Percentiles rank a stretch among this genome's conserved stretches.
Evolutionary conservation across 208 protist genomes (phyloP).

Genomic region (Leishmania lainsoni): DNA sequence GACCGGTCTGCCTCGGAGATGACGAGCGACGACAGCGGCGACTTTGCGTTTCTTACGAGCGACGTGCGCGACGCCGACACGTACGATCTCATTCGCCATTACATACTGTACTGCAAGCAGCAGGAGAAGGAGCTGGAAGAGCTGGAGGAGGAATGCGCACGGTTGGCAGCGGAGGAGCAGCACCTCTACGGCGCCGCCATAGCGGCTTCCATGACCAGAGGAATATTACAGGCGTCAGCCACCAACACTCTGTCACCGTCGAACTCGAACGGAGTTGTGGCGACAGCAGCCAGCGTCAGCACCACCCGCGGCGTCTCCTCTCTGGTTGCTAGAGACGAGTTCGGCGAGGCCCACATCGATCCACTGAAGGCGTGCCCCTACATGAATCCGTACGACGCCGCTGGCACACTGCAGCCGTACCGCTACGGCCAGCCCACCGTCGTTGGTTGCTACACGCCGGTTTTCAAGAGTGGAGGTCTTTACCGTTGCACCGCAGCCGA

Average conservation of each 20-base stretch:
- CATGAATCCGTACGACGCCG: background rate
- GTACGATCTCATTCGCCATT: conserved; percentile 39
- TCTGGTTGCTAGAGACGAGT: conserved; percentile 40
- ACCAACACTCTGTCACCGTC: conserved; percentile 21
- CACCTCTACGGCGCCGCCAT: conserved; percentile 17
- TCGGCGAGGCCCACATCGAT: conserved; percentile 52
- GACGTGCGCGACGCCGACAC: conserved; percentile 17
- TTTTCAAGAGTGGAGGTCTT: conserved; percentile 46
- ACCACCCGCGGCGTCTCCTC: conserved; percentile 21
- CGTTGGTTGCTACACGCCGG: conserved; percentile 22
- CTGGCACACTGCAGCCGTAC: conserved; percentile 4
- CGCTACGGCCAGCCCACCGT: conserved; percentile 29
- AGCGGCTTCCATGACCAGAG: conserved; percentile 21
- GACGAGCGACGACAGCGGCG: conserved; percentile 47
- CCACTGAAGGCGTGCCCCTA: conserved; percentile 33
- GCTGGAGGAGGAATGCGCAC: conserved; percentile 15
- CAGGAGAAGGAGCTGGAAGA: conserved; percentile 30
- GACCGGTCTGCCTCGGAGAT: conserved; percentile 24
- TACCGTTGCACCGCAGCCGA: conserved; percentile 45
- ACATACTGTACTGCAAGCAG: conserved; percentile 35
- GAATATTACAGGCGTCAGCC: conserved; percentile 3
- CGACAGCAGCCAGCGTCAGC: background rate
- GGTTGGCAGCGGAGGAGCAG: conserved; percentile 38
- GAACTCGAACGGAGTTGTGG: conserved; percentile 16
- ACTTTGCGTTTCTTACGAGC: conserved; percentile 37